phyloP scores from a whole-genome alignment of 148 eudicot genomes.

The Chenopodium quinoa region DNA sequence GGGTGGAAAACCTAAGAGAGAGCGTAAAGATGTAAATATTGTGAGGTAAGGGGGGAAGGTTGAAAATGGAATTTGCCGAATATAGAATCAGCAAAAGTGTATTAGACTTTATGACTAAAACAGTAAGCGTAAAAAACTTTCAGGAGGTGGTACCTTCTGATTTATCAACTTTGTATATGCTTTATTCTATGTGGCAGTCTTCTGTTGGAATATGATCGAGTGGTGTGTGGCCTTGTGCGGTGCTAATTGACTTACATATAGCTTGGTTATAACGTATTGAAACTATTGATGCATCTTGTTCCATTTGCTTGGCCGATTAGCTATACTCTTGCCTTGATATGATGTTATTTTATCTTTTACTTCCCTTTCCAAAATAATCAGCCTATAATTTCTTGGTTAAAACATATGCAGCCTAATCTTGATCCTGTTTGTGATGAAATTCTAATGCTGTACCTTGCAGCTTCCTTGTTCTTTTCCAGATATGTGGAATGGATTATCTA shows the following conservation, averaged over 20 bases:
- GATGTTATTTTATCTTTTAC: background rate
- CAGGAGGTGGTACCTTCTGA: too few species aligned
- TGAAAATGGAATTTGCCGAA: too few species aligned
- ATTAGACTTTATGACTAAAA: too few species aligned
- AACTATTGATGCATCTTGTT: background rate
- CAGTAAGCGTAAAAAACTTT: too few species aligned
- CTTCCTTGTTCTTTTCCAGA: slow-evolving; percentile 71
- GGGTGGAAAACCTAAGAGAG: too few species aligned
- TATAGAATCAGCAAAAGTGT: too few species aligned
- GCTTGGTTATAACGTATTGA: background rate
- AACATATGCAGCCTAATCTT: background rate
- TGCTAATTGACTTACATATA: background rate
- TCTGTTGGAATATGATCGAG: background rate
- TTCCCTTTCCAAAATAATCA: background rate
- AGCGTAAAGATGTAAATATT: too few species aligned
- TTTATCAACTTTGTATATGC: background rate
- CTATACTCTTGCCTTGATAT: background rate
- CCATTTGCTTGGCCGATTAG: background rate
- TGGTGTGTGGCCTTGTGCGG: background rate
- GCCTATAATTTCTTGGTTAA: background rate
- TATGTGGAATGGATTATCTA: slow-evolving; percentile 39
- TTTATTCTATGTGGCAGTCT: background rate
- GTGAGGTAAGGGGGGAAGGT: too few species aligned
- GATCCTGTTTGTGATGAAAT: slow-evolving; percentile 4
- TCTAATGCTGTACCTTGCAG: slow-evolving; percentile 51